Conservation (phyloP, 768 basidiomycete species). For the Chalciporus piperatus region DNA sequence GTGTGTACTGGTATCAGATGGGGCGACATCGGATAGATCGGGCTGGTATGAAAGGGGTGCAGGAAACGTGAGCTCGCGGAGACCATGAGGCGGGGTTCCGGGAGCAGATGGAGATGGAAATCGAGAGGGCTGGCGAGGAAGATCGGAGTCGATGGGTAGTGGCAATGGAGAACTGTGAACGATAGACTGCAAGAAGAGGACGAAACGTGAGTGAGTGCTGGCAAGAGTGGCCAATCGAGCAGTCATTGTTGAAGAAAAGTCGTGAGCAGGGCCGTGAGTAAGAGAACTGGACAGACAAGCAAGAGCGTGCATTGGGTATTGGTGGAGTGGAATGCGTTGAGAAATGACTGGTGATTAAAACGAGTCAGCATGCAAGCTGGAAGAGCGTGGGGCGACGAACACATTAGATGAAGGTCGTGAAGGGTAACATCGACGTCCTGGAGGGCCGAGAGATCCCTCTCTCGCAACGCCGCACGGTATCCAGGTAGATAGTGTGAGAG, state of each 20-base stretch:
- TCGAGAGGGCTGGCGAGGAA: conserved; percentile 26
- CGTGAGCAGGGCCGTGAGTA: conserved; percentile 29
- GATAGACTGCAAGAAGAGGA: conserved; percentile 69
- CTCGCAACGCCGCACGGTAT: conserved; percentile 44
- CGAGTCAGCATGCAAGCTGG: conserved; percentile 5
- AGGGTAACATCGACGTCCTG: conserved; percentile 53
- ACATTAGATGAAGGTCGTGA: conserved; percentile 58
- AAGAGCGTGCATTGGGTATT: conserved; percentile 69
- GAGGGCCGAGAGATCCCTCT: conserved; percentile 38
- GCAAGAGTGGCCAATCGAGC: conserved; percentile 46
- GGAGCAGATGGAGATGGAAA: conserved; percentile 13
- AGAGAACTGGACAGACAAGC: conserved; percentile 42
- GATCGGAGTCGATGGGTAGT: conserved; percentile 45
- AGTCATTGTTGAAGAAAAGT: conserved; percentile 24
- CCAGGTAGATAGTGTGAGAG: conserved; percentile 56
- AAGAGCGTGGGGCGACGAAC: conserved; percentile 43
- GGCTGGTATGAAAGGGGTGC: conserved; percentile 59
- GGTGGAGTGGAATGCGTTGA: conserved; percentile 59
- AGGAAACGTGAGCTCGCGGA: conserved; percentile 69
- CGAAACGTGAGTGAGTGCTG: conserved; percentile 69
- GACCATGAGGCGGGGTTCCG: conserved; percentile 28
- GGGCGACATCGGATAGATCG: conserved; percentile 13
- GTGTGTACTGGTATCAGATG: conserved; percentile 8
- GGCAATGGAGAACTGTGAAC: conserved; percentile 58
- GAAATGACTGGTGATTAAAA: conserved; percentile 51